Evolutionary conservation across 2,329 filamentous ascomycete species (phyloP).

Genomic region (Xylaria multiplex): DNA sequence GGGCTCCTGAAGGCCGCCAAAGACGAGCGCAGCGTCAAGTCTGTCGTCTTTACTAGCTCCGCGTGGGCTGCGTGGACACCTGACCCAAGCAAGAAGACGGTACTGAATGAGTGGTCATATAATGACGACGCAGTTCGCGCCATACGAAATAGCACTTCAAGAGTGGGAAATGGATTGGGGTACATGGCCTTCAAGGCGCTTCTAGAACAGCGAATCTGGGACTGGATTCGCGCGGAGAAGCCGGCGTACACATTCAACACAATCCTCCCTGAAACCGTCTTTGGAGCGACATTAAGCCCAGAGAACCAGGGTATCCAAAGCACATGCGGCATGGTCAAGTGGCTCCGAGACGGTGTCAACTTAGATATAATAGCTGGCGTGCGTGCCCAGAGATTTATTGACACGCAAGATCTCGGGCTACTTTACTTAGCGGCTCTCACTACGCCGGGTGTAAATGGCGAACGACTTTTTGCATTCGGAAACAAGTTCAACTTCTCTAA

Average conservation of each 20-base stretch:
- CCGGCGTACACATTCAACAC: constrained; percentile 48
- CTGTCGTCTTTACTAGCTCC: constrained; percentile 48
- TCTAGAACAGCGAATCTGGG: constrained; percentile 49
- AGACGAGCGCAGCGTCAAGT: constrained; percentile 42
- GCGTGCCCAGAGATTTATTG: constrained; percentile 48
- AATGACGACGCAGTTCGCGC: constrained; percentile 48
- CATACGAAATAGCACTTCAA: constrained; percentile 32
- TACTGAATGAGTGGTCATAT: constrained; percentile 44
- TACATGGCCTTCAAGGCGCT: constrained; percentile 51
- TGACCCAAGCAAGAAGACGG: constrained; percentile 40
- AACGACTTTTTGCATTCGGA: constrained; percentile 49
- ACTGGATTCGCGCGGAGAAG: constrained; percentile 47
- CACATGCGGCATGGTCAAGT: constrained; percentile 49
- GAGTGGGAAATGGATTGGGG: constrained; percentile 41
- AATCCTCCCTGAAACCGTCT: constrained; percentile 47
- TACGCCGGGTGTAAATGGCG: constrained; percentile 43
- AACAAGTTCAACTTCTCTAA: constrained; percentile 48
- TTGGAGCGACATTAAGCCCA: constrained; percentile 47
- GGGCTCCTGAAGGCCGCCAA: constrained; percentile 44
- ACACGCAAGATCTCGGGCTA: constrained; percentile 46
- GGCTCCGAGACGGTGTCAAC: constrained; percentile 45
- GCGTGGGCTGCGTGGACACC: constrained; percentile 50
- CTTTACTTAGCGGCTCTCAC: constrained; percentile 49
- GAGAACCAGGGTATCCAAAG: constrained; percentile 46
- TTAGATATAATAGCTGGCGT: constrained; percentile 40